Conservation (phyloP, 106 monocot genomes). For the Allium fistulosum region DNA sequence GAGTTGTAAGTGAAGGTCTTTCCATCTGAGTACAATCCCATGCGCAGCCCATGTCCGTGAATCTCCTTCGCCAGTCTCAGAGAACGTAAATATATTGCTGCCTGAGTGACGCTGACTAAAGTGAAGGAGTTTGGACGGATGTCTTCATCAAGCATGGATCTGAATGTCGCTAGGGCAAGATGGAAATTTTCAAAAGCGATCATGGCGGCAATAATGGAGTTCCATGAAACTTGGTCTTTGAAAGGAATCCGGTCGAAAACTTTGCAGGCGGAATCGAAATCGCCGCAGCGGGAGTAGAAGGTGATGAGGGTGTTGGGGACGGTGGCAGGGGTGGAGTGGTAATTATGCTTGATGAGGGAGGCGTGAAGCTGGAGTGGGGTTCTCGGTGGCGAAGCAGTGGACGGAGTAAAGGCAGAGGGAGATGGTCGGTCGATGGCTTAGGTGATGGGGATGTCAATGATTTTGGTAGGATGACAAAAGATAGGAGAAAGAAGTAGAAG, state of each 20-base stretch:
- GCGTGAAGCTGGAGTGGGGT: constrained; percentile 68
- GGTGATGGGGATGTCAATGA: too few species aligned
- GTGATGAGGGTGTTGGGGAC: constrained; percentile 53
- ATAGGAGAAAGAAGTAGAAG: too few species aligned
- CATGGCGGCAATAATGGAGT: constrained; percentile 41
- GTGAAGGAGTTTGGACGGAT: constrained; percentile 62
- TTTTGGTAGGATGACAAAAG: too few species aligned
- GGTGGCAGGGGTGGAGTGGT: constrained; percentile 31
- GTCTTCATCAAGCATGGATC: constrained; percentile 14
- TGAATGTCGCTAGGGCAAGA: constrained; percentile 21
- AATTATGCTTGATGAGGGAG: constrained; percentile 46
- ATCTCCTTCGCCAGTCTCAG: constrained; percentile 47
- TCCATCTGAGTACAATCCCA: constrained; percentile 38
- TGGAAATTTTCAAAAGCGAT: constrained; percentile 37
- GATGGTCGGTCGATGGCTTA: too few species aligned
- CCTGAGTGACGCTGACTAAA: constrained; percentile 47
- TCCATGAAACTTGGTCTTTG: constrained; percentile 51
- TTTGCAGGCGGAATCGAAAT: constrained; percentile 12
- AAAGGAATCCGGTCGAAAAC: constrained; percentile 49
- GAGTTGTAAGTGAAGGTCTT: constrained; percentile 60
- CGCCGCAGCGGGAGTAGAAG: constrained; percentile 48
- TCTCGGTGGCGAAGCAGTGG: too few species aligned
- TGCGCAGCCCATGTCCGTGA: constrained; percentile 54
- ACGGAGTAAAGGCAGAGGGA: too few species aligned
- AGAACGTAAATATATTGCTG: constrained; percentile 52